Percentiles rank a stretch among this genome's conserved stretches.
phyloP scores from a whole-genome alignment of 2,329 filamentous ascomycete genomes.

The Cladophialophora carrionii region DNA sequence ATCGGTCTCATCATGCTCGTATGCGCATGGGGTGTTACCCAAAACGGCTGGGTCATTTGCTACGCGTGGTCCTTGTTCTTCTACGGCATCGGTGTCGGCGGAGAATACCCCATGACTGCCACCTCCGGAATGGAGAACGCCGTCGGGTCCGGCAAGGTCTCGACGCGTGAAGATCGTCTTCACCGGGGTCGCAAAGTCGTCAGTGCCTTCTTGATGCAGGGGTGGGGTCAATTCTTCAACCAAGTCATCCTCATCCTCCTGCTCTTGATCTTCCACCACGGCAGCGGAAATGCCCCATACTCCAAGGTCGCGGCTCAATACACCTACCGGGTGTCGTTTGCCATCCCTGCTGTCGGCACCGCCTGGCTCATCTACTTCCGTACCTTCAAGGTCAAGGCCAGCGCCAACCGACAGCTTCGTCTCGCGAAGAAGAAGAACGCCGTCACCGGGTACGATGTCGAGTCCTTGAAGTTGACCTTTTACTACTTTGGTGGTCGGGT shows the following conservation, averaged over 20 bases:
- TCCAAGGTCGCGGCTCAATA: constrained; percentile 76
- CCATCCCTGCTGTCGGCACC: constrained; percentile 85
- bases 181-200: constrained; percentile 96
- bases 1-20: constrained; percentile 89
- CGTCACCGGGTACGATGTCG: constrained; percentile 90
- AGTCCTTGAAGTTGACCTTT: constrained; percentile 77
- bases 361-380: constrained; percentile 96
- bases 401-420: constrained; percentile 76
- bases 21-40: constrained; percentile 80
- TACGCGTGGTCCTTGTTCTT: constrained; percentile 95
- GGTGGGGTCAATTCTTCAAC: constrained; percentile 96
- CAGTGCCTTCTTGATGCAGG: constrained; percentile 96
- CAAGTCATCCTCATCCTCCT: constrained; percentile 85
- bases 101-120: constrained; percentile 85
- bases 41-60: constrained; percentile 96
- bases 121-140: constrained; percentile 93
- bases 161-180: constrained; percentile 87
- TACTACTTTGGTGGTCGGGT: constrained; percentile 83
- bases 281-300: constrained; percentile 76
- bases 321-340: constrained; percentile 90
- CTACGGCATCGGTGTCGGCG: constrained; percentile 67
- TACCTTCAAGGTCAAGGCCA: constrained; percentile 86
- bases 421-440: constrained; percentile 81
- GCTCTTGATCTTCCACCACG: constrained; percentile 85
- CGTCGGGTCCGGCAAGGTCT: constrained; percentile 81